Conservation (phyloP, 2,329 filamentous ascomycete species). For the Calonectria naviculata region DNA sequence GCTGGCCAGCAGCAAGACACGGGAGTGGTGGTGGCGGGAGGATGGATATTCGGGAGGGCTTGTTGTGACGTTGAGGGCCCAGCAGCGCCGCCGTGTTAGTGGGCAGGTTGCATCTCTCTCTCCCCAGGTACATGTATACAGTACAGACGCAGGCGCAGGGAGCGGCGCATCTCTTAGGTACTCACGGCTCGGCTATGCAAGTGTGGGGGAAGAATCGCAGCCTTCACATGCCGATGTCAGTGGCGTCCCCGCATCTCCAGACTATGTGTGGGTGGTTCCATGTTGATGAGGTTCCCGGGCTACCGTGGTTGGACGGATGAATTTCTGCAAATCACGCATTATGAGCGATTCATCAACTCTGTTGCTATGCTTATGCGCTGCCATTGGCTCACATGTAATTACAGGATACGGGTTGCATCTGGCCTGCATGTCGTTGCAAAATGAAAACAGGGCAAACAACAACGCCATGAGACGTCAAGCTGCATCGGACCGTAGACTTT, state of each 20-base stretch:
- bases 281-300: not conserved
- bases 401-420: not conserved
- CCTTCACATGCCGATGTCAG: conserved; percentile 18
- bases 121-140: not conserved
- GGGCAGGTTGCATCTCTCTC: not conserved
- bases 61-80: not conserved
- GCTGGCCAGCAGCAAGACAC: too few relatives aligned
- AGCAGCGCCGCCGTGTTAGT: not conserved
- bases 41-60: not conserved
- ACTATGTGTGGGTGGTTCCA: not conserved
- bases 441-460: not conserved
- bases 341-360: not conserved
- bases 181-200: not conserved
- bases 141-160: not conserved
- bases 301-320: conserved; percentile 5
- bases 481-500: not conserved
- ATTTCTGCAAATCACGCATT: not conserved
- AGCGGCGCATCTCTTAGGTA: not conserved
- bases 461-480: not conserved
- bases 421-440: not conserved
- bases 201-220: conserved; percentile 2
- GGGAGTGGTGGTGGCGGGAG: not conserved
- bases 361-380: not conserved
- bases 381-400: conserved; percentile 7
- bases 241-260: conserved; percentile 2